Conservation (phyloP, 805 yeast genomes). For the Zygoascus biomembranicola region DNA sequence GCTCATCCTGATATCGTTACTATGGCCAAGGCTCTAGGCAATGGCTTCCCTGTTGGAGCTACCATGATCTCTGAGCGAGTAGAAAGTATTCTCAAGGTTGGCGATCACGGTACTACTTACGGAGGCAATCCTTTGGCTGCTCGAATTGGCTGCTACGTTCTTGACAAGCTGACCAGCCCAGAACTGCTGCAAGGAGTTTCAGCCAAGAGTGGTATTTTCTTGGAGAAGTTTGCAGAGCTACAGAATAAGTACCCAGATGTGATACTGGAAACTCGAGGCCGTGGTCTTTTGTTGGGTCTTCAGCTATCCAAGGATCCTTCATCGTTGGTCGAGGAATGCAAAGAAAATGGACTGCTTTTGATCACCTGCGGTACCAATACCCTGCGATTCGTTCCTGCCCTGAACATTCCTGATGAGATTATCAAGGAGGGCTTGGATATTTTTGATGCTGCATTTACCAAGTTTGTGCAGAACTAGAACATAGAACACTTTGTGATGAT, state of each 20-base stretch:
- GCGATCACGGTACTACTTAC: constrained; percentile 97
- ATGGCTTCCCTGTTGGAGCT: constrained; percentile 95
- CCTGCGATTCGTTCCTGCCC: constrained; percentile 84
- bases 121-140: constrained; percentile 96
- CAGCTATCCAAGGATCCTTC: constrained; percentile 62
- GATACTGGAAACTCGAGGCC: constrained; percentile 70
- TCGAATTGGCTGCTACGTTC: constrained; percentile 69
- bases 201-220: constrained; percentile 50
- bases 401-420: constrained; percentile 66
- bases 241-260: constrained; percentile 52
- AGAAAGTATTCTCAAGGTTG: constrained; percentile 64
- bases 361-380: constrained; percentile 92
- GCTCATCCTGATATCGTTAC: constrained; percentile 95
- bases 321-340: constrained; percentile 55
- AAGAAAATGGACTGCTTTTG: constrained; percentile 72
- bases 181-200: constrained; percentile 55
- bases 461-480: background rate
- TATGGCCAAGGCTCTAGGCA: constrained; percentile 93
- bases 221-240: constrained; percentile 31
- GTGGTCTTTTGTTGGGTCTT: constrained; percentile 79
- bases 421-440: constrained; percentile 64
- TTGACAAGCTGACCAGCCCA: constrained; percentile 54
- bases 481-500: background rate
- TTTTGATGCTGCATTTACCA: constrained; percentile 45
- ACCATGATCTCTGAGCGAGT: constrained; percentile 78